Evolutionary conservation across 2,329 filamentous ascomycete species (phyloP).

Genomic region (Cercospora canescens): DNA sequence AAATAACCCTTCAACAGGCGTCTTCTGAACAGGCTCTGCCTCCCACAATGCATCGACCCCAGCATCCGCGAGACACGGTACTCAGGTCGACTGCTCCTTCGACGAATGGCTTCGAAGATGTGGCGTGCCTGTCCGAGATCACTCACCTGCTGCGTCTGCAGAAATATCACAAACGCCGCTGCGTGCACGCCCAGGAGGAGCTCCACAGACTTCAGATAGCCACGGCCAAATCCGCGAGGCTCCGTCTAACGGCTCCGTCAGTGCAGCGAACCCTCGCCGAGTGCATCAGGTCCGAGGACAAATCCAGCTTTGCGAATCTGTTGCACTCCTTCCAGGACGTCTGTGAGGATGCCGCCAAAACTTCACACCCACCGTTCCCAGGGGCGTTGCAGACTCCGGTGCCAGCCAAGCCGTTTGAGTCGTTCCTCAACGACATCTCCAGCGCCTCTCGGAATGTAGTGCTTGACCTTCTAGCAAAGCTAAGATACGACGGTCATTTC

Average conservation of each 20-base stretch:
- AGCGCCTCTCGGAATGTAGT: slow-evolving; percentile 72
- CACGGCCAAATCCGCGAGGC: slow-evolving; percentile 70
- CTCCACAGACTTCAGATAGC: slow-evolving; percentile 74
- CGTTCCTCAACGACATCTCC: slow-evolving; percentile 67
- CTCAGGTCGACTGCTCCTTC: background rate
- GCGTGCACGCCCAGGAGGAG: slow-evolving; percentile 69
- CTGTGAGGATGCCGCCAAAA: slow-evolving; percentile 71
- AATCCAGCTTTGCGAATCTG: slow-evolving; percentile 71
- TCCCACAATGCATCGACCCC: slow-evolving; percentile 12
- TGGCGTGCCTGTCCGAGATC: slow-evolving; percentile 62
- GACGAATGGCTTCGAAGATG: slow-evolving; percentile 3
- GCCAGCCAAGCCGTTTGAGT: slow-evolving; percentile 47
- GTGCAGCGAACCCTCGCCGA: slow-evolving; percentile 76
- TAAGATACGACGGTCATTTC: slow-evolving; percentile 86
- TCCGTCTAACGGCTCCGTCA: slow-evolving; percentile 73
- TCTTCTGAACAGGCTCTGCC: slow-evolving; percentile 8
- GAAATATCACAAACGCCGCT: slow-evolving; percentile 80
- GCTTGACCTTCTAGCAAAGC: slow-evolving; percentile 74
- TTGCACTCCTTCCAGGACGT: slow-evolving; percentile 80
- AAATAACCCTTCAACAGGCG: slow-evolving; percentile 6
- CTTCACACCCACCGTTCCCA: slow-evolving; percentile 6
- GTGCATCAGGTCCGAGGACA: slow-evolving; percentile 75
- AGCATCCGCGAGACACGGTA: slow-evolving; percentile 7
- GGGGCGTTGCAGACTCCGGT: slow-evolving; percentile 62
- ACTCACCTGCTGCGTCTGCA: slow-evolving; percentile 75